A percentile compares a stretch with the other conserved stretches of the same genome.
These are phyloP conservation scores for Isabelozyma pseudorhagii DNA, from an alignment of 805 yeast species.

Conservation along the genomic window DNA sequence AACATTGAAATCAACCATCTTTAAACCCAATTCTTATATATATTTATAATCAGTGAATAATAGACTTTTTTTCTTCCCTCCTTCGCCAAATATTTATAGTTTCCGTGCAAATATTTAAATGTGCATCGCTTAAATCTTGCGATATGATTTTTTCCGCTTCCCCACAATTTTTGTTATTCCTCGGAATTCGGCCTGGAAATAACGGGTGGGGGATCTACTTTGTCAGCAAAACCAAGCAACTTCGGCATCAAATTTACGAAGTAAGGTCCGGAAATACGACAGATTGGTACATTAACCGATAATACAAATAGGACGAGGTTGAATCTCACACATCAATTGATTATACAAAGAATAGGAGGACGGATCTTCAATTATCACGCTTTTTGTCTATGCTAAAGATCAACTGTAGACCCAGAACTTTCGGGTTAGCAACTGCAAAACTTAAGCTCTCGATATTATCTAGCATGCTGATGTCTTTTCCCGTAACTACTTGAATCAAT, in stretches of 20 bases:
- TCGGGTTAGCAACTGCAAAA: conserved; percentile 62
- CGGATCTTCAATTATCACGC: no score
- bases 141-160: background rate
- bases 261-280: no score
- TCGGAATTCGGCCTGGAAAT: background rate
- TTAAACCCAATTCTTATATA: background rate
- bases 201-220: no score
- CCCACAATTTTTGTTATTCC: background rate
- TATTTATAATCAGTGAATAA: background rate
- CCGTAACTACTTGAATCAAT: conserved; percentile 66
- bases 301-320: no score
- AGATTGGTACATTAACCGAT: no score
- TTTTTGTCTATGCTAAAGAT: conserved; percentile 34
- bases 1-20: conserved; percentile 46
- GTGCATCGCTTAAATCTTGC: no score
- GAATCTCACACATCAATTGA: no score
- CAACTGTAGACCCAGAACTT: conserved; percentile 58
- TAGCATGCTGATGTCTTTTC: conserved; percentile 53
- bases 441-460: conserved; percentile 15
- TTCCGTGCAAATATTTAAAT: background rate
- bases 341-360: no score
- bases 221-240: no score
- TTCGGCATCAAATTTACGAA: no score
- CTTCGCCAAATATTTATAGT: background rate
- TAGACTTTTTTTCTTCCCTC: background rate